phyloP scores from a whole-genome alignment of 768 basidiomycete genomes.

The Leccinum boreale region DNA sequence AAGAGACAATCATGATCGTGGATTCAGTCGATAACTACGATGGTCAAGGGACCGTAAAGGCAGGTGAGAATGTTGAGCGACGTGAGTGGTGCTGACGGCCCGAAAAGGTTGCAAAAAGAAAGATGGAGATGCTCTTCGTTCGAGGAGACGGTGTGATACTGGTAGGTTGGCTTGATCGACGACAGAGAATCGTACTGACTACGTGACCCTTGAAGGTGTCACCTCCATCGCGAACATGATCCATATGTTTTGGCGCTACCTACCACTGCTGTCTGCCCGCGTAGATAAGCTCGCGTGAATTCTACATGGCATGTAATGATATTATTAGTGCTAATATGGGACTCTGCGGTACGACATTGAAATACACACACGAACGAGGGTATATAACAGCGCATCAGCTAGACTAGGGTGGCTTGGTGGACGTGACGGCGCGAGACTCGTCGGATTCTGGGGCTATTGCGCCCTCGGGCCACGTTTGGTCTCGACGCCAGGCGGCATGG shows the following conservation, averaged over 20 bases:
- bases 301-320: constrained; percentile 10
- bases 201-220: constrained; percentile 55
- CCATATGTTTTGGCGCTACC: neutral
- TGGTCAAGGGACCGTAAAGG: constrained; percentile 63
- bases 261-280: constrained; percentile 21
- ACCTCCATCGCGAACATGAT: constrained; percentile 70
- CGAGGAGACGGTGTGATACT: constrained; percentile 96
- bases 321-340: constrained; percentile 1
- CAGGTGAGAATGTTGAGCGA: constrained; percentile 27
- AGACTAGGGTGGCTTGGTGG: constrained; percentile 3
- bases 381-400: neutral
- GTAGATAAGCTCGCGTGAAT: constrained; percentile 22
- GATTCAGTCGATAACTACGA: constrained; percentile 69
- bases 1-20: constrained; percentile 97
- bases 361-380: constrained; percentile 7
- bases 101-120: constrained; percentile 81
- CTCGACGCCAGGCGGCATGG: constrained; percentile 71
- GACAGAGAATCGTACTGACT: constrained; percentile 9
- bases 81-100: neutral
- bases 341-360: neutral
- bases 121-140: constrained; percentile 97
- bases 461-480: constrained; percentile 72
- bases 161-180: constrained; percentile 43
- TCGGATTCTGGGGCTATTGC: constrained; percentile 61
- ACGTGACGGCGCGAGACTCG: constrained; percentile 33